These are phyloP conservation scores for Tolypocladium nubicola DNA, from an alignment of 2,329 filamentous ascomycete species.

Conservation along the genomic window DNA sequence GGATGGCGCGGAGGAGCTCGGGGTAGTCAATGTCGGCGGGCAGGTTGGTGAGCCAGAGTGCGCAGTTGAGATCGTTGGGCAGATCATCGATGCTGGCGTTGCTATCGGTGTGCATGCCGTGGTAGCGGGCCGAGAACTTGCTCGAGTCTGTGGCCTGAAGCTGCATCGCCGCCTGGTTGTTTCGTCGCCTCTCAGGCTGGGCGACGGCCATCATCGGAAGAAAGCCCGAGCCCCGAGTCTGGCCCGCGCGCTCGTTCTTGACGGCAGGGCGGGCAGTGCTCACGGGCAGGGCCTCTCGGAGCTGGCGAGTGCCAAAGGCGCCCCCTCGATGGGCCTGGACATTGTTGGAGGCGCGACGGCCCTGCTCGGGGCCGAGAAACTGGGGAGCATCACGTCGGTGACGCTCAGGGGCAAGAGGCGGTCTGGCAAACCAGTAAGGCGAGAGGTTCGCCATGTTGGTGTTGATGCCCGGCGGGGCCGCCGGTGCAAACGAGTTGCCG, in stretches of 20 bases:
- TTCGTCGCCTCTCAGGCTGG: constrained; percentile 6
- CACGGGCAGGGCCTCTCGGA: not conserved
- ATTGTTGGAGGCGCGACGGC: not conserved
- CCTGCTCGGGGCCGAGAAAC: not conserved
- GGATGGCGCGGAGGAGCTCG: constrained; percentile 33
- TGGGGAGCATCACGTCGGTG: not conserved
- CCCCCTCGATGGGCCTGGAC: not conserved
- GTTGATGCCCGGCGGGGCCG: too few species aligned
- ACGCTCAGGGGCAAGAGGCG: not conserved
- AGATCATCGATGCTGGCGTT: constrained; percentile 25
- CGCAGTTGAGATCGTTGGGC: constrained; percentile 29
- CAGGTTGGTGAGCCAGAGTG: constrained; percentile 42
- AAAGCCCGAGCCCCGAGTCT: constrained; percentile 4
- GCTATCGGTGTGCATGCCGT: constrained; percentile 22
- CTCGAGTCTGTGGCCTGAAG: not conserved
- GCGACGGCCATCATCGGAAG: constrained; percentile 13
- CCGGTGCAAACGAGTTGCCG: not conserved
- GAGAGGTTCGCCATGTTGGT: not conserved
- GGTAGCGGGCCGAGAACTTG: constrained; percentile 23
- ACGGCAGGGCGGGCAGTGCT: not conserved
- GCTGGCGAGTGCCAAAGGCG: not conserved
- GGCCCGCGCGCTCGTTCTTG: not conserved
- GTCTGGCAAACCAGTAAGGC: not conserved
- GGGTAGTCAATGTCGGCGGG: constrained; percentile 29
- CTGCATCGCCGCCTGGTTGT: constrained; percentile 2